phyloP scores from a whole-genome alignment of 768 basidiomycete species.

The Phylloporus sp. region DNA sequence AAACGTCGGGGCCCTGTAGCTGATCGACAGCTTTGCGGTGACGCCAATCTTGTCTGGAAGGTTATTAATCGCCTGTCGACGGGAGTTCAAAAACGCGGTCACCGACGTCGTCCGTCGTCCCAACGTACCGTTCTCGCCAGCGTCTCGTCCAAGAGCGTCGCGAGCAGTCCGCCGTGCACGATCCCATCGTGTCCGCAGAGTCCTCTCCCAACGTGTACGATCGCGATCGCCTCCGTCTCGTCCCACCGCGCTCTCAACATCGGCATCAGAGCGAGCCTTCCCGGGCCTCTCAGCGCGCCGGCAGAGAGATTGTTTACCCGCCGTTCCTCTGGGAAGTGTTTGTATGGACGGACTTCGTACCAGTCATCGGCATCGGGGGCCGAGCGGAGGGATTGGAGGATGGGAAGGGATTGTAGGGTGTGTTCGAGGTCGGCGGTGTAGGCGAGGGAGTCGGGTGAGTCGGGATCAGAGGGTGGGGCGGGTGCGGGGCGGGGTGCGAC shows the following conservation, averaged over 20 bases:
- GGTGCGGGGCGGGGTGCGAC: conserved; percentile 77
- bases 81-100: conserved; percentile 3
- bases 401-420: conserved; percentile 58
- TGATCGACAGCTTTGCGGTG: conserved; percentile 77
- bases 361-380: conserved; percentile 51
- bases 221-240: conserved; percentile 63
- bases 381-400: conserved; percentile 49
- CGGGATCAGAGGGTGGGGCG: conserved; percentile 50
- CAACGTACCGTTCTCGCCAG: conserved; percentile 68
- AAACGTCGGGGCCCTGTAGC: conserved; percentile 82
- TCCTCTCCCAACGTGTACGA: conserved; percentile 80
- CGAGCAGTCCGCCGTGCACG: conserved; percentile 87
- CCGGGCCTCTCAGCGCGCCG: conserved; percentile 83
- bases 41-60: conserved; percentile 89
- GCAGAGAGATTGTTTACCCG: conserved; percentile 80
- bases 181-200: conserved; percentile 95
- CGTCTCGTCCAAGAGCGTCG: conserved; percentile 85
- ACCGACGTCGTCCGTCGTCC: not conserved
- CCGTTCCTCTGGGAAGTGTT: conserved; percentile 60
- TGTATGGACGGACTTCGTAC: conserved; percentile 79
- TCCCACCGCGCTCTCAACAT: conserved; percentile 70
- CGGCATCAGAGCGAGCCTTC: conserved; percentile 76
- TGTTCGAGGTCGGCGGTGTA: conserved; percentile 61
- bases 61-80: conserved; percentile 69
- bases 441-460: conserved; percentile 52